Base-by-base conservation (phyloP, 441 rosid species). In the Adansonia grandidieri region DNA sequence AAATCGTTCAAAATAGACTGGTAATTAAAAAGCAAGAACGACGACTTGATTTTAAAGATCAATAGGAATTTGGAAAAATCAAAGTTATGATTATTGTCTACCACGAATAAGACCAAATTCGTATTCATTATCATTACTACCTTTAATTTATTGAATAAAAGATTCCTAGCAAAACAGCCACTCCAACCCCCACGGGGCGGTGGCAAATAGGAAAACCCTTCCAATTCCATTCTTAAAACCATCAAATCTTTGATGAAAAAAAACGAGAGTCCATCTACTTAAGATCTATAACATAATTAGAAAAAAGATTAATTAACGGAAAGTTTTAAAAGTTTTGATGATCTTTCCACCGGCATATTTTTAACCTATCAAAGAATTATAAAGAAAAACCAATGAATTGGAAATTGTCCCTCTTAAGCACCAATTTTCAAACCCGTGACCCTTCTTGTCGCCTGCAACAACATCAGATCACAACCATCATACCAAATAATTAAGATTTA, bases 391-490 rank as follows among this genome's bases (percentile, higher is more conserved):
- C 24, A 66, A 10, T 66, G 67, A 19, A 19, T 32, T 7, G 28
- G n/a, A 65, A 32, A 57, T 6, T 17, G 71, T 37, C 24, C 76
- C 62, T 13, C 20, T 73, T 37, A 57, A 3, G 62, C 13, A 73
- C 75, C 47, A 73, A 37, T 73, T 32, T 32, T 73, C 65, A 56
- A 54, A 13, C 78, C 58, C 61, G 78, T 75, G 71, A 75, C 61
- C 60, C 47, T 47, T 50, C 10, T 70, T 70, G 74, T 70, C 44
- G 7, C 20, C 58, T 45, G 2, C 17, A 40, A 40, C 4, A 40
- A 65, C 73, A 56, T 45, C 37, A 10, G 53, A 68, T 22, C 73
- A 50, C 22, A 70, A 24, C 44, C 20, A 70, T 70, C 44, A 70
- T 50, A 14, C 19, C 74, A 14, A 70, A 50, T 22, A 22, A 70